phyloP scores from a whole-genome alignment of 2,329 filamentous ascomycete genomes.

The Colletotrichum horii region DNA sequence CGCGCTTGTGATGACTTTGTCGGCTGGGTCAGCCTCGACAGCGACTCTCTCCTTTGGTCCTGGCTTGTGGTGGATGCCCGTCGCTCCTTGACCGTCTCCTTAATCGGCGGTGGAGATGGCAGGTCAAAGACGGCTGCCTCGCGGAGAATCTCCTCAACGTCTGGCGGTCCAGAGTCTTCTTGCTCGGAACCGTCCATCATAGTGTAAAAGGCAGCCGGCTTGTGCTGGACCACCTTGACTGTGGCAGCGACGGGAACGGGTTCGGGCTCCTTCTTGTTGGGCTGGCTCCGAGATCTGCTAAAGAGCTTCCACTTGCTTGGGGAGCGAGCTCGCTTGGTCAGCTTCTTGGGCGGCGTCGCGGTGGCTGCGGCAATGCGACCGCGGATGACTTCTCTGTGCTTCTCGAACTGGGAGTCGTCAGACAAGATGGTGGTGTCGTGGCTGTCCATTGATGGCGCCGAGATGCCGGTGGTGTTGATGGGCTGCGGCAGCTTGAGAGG shows the following conservation, averaged over 20 bases:
- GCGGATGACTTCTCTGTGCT: slow-evolving; percentile 39
- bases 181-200: slow-evolving; percentile 66
- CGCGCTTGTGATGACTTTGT: slow-evolving; percentile 19
- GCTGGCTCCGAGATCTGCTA: slow-evolving; percentile 55
- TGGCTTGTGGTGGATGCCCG: slow-evolving; percentile 15
- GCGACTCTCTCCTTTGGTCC: slow-evolving; percentile 4
- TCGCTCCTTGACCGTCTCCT: slow-evolving; percentile 1
- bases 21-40: slow-evolving; percentile 7
- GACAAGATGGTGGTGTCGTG: slow-evolving; percentile 62
- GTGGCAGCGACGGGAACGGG: slow-evolving; percentile 48
- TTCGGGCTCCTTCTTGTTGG: slow-evolving; percentile 43
- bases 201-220: slow-evolving; percentile 64
- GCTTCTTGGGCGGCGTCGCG: slow-evolving; percentile 51
- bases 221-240: slow-evolving; percentile 53
- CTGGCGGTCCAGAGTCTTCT: slow-evolving; percentile 48
- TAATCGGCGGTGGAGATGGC: slow-evolving; percentile 7
- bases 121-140: slow-evolving; percentile 47
- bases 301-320: slow-evolving; percentile 71
- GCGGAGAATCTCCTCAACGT: slow-evolving; percentile 51
- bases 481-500: slow-evolving; percentile 57
- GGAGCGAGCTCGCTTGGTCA: slow-evolving; percentile 59
- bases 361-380: slow-evolving; percentile 32
- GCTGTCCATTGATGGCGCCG: slow-evolving; percentile 59
- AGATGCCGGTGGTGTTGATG: slow-evolving; percentile 49
- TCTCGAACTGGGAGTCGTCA: slow-evolving; percentile 56